A percentile compares a stretch with the other conserved stretches of the same genome.
phyloP scores from a whole-genome alignment of 2,329 filamentous ascomycete genomes.

The Aschersonia sp. region DNA sequence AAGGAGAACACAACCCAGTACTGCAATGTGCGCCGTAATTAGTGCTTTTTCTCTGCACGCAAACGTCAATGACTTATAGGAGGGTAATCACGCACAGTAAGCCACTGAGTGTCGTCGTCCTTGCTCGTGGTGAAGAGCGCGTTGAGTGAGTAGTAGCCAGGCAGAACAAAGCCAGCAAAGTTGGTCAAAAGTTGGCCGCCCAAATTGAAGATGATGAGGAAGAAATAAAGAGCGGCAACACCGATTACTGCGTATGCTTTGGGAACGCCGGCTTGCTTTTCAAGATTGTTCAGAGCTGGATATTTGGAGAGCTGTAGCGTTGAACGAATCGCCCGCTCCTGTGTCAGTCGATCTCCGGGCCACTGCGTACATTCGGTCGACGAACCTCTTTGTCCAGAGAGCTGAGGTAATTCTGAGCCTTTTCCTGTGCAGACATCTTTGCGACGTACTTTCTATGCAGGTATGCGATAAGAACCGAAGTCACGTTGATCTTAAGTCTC shows the following conservation, averaged over 20 bases:
- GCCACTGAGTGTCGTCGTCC: conserved; percentile 69
- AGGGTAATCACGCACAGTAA: conserved; percentile 40
- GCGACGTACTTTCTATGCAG: not conserved
- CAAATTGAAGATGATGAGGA: conserved; percentile 86
- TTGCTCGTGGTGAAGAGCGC: conserved; percentile 61
- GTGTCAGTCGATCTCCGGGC: conserved; percentile 6
- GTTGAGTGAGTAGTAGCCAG: conserved; percentile 70
- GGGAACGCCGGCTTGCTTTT: conserved; percentile 69
- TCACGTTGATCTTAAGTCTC: not conserved
- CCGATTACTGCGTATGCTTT: conserved; percentile 78
- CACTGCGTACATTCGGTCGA: conserved; percentile 6
- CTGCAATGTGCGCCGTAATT: conserved; percentile 24
- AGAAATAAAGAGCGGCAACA: conserved; percentile 67
- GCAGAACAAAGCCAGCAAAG: conserved; percentile 69
- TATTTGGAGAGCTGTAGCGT: conserved; percentile 64
- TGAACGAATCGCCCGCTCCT: not conserved
- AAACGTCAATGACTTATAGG: not conserved
- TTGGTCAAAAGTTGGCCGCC: conserved; percentile 81
- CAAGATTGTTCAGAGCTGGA: conserved; percentile 68
- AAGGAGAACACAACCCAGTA: conserved; percentile 83
- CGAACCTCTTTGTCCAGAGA: conserved; percentile 74
- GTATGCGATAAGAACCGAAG: not conserved
- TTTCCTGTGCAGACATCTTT: conserved; percentile 60
- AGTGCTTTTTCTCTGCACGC: not conserved
- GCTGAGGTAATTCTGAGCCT: conserved; percentile 60